A percentile compares a stretch with the other conserved stretches of the same genome.
phyloP scores from a whole-genome alignment of 768 basidiomycete species.

The Coprinellus micaceus region DNA sequence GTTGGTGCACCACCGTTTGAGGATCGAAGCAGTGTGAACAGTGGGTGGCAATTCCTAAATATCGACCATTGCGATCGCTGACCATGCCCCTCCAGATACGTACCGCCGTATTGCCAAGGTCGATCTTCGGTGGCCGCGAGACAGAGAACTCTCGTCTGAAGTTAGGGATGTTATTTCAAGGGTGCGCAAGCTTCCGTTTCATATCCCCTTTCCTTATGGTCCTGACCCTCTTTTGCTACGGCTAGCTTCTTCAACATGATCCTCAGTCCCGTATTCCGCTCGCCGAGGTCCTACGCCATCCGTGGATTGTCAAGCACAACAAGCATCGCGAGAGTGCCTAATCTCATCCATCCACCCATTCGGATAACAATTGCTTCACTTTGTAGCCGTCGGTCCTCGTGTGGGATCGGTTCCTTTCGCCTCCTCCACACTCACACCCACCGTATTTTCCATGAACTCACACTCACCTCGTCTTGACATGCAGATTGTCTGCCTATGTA shows the following conservation, averaged over 20 bases:
- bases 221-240: neutral
- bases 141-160: slow-evolving; percentile 48
- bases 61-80: neutral
- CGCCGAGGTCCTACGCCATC: slow-evolving; percentile 70
- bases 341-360: no score
- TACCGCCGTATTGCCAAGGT: slow-evolving; percentile 86
- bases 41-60: slow-evolving; percentile 37
- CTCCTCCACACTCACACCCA: no score
- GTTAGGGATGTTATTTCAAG: slow-evolving; percentile 62
- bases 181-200: slow-evolving; percentile 34
- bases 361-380: no score
- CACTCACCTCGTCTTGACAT: no score
- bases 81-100: slow-evolving; percentile 52
- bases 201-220: slow-evolving; percentile 8
- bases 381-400: no score
- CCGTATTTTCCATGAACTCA: no score
- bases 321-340: slow-evolving; percentile 22
- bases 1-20: slow-evolving; percentile 81
- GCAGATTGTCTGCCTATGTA: no score
- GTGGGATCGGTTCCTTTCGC: no score
- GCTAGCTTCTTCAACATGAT: slow-evolving; percentile 79
- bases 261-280: slow-evolving; percentile 76
- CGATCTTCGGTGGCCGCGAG: slow-evolving; percentile 65
- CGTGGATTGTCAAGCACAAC: slow-evolving; percentile 74
- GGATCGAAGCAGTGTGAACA: slow-evolving; percentile 71